A percentile compares a stretch with the other conserved stretches of the same genome.
These are phyloP conservation scores for Paraphoma chrysanthemicola DNA, from an alignment of 2,329 filamentous ascomycete genomes.

Conservation along the genomic window DNA sequence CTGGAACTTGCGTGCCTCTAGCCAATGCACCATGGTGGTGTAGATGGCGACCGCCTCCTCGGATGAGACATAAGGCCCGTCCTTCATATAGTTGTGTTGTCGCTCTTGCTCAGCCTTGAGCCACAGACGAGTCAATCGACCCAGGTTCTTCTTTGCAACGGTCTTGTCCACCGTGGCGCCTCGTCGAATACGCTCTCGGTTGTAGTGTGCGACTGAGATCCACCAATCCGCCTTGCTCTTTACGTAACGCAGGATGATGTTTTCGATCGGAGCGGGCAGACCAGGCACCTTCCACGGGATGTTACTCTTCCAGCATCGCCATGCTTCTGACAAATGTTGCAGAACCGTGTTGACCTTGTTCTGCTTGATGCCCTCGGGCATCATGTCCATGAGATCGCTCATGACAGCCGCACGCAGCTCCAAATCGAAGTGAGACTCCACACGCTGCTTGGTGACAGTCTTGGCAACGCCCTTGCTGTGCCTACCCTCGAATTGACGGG, in stretches of 20 bases:
- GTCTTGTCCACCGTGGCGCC: slow-evolving; percentile 99
- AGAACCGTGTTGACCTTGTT: slow-evolving; percentile 99
- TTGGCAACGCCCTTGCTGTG: slow-evolving; percentile 99
- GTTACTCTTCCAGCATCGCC: slow-evolving; percentile 99
- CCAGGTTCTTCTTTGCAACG: slow-evolving; percentile 98
- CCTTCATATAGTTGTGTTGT: slow-evolving; percentile 99
- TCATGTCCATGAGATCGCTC: slow-evolving; percentile 99
- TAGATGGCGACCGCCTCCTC: slow-evolving; percentile 99
- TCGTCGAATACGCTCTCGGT: slow-evolving; percentile 93
- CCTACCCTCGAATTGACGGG: slow-evolving; percentile 95
- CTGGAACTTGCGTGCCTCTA: slow-evolving; percentile 97
- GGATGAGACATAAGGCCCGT: slow-evolving; percentile 96
- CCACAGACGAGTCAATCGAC: slow-evolving; percentile 92
- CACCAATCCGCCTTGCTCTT: slow-evolving; percentile 99
- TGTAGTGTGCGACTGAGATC: slow-evolving; percentile 99
- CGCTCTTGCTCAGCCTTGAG: slow-evolving; percentile 97
- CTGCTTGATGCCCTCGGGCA: slow-evolving; percentile 99
- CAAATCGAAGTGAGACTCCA: slow-evolving; percentile 97
- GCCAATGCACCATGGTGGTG: slow-evolving; percentile 97
- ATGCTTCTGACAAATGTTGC: slow-evolving; percentile 96
- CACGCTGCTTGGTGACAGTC: slow-evolving; percentile 98
- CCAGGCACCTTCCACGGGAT: slow-evolving; percentile 99
- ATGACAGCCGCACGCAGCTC: slow-evolving; percentile 98
- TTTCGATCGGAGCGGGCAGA: slow-evolving; percentile 94
- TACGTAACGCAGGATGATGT: slow-evolving; percentile 97